Evolutionary conservation across 768 basidiomycete species (phyloP), one percentile per base, ranked within the genome.

Genomic region (Pulveroboletus sp.): DNA sequence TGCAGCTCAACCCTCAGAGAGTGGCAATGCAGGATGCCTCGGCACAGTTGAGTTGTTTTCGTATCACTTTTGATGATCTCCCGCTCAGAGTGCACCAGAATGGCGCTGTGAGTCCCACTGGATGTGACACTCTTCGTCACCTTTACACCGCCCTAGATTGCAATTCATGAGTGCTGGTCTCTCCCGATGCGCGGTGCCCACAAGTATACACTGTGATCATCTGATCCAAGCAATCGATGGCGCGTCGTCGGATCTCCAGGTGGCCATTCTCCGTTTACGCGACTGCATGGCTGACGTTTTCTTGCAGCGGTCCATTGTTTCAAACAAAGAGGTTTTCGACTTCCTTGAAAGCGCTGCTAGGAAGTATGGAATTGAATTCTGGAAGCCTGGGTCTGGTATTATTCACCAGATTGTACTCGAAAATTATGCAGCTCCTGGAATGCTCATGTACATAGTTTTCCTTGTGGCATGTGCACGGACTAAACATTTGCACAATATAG

Each of bases 81-180:
- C 13, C 42, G 13, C 60, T 63, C 37, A 68, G 31, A 30, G 37
- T 26, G n/a, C 12, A 38, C 29, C 30, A 90, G 89, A 68, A 92
- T 91, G 89, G 89, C 89, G 11, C 60, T 92, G 85, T 90, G 68
- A 73, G 82, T 60, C 11, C 27, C 3, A 2, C 32, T 38, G 23
- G 11, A 9, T 35, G 45, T 19, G 30, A 31, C 36, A 41, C 20
- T 31, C 6, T 45, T 44, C 47, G 46, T 47, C 24, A n/a, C 32
- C 29, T 49, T 50, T 34, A 57, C 34, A 24, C 26, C 37, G 19
- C 38, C 58, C 60, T 45, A 85, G 94, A 51, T 71, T 99, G 50
- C 96, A 99, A 71, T 99, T 98, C 71, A 97, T 96, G 91, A 95
- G 94, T 45, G 94, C 94, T 49, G 92, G 91, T 17, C 80, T 96